Base-by-base conservation (phyloP, 371 early-diverging fungal species). In the Fennellomyces sp. region DNA sequence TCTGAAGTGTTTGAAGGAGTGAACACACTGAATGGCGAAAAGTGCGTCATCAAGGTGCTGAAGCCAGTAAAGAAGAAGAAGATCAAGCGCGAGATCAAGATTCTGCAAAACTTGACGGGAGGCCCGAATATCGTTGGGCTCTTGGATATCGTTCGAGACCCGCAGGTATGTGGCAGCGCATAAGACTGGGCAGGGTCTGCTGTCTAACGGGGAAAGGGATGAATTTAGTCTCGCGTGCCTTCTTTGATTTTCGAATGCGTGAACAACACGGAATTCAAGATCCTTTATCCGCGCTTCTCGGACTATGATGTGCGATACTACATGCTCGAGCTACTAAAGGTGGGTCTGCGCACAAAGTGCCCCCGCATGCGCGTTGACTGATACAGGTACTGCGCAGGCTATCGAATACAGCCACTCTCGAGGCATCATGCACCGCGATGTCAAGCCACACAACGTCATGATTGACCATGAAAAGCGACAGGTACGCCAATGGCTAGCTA, bases 361-460 rank as follows among this genome's bases (percentile, higher is more conserved):
- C n/a, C n/a, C n/a, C n/a, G n/a, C n/a, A n/a, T n/a, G n/a, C n/a
- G n/a, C n/a, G n/a, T n/a, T n/a, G n/a, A n/a, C n/a, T n/a, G n/a
- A n/a, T n/a, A n/a, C n/a, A n/a, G n/a, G n/a, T n/a, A n/a, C n/a
- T n/a, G n/a, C n/a, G n/a, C n/a, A 89, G 89, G 99, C 99, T 7
- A 83, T 99, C 64, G 98, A 98, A 58, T 98, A 93, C 65, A 92
- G 95, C 68, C 99, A 99, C 69, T 96, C 97, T n/a, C 88, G 91
- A 65, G 99, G 99, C 17, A 99, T 99, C 75, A 97, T 99, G 95
- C 99, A 99, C 77, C 88, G 99, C 57, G 99, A 99, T 77, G 98
- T 99, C 53, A 99, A 99, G 78, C 99, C 99, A 31, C 99, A 98
- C 72, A 99, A 99, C 68, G 97, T 99, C 26, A 99, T 99, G 95